Base-by-base conservation (phyloP, 2,329 filamentous ascomycete genomes). In the Hysterium pulicare region DNA sequence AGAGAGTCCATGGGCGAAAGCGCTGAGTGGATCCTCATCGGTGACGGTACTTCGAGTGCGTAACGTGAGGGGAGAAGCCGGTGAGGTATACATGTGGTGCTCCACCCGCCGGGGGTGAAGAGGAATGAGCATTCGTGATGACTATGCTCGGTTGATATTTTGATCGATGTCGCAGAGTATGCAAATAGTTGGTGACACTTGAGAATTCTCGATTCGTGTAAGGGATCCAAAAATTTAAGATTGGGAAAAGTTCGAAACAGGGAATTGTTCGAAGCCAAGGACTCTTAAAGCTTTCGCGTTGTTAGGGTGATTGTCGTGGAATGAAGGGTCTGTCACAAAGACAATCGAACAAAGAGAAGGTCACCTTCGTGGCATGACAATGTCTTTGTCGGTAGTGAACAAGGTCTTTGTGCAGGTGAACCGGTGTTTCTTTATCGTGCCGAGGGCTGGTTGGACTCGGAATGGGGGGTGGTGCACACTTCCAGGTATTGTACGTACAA, bases 1-100 rank as follows among this genome's bases (percentile, higher is more conserved):
- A 16, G 55, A 57, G 5, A 76, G 62, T 44, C 73, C 73, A 51
- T 69, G 67, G 20, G 67, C 65, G 51, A 60, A 71, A 39, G 58
- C 59, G 24, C 13, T 13, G 49, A 68, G 61, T 17, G 47, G 46
- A 6, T 64, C 60, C 32, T 33, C 24, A 31, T 33, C n/a, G n/a
- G 37, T 20, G n/a, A 40, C 17, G 16, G 19, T 17, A 11, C 15
- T 31, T 5, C 32, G 20, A 17, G n/a, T 32, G 19, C 23, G 47
- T 33, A 19, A 21, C 15, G 40, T 34, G 33, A 20, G 24, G 16
- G 32, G 31, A 13, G 50, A 23, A 16, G 40, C 21, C 32, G 43
- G 30, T 20, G 46, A 21, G 34, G 21, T 16, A 6, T 5, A 15
- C 8, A 37, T 23, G 16, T 37, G 17, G 34, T 9, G 42, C 22